These are phyloP conservation scores for Pterocarpus santalinus DNA, from an alignment of 306 rosid genomes.

Conservation along the genomic window DNA sequence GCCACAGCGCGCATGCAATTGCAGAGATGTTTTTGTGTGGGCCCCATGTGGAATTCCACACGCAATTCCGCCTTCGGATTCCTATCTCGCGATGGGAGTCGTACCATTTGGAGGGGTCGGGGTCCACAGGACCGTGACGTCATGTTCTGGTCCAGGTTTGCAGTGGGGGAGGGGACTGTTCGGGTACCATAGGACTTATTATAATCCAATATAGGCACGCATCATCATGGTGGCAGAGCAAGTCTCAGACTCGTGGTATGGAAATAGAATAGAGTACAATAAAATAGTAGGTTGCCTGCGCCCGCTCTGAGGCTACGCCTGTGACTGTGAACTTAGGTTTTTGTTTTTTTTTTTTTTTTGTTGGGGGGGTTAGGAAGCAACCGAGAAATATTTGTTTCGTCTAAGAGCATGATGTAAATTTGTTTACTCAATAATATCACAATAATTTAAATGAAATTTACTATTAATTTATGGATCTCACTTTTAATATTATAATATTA, in stretches of 20 bases:
- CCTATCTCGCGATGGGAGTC: not conserved
- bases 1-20: not conserved
- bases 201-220: no score
- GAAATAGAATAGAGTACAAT: not conserved
- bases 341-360: not conserved
- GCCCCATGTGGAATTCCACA: constrained; percentile 9
- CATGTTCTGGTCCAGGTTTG: not conserved
- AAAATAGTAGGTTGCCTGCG: not conserved
- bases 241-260: no score
- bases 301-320: not conserved
- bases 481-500: no score
- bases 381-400: not conserved
- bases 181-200: no score
- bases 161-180: no score
- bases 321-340: not conserved
- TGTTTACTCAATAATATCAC: no score
- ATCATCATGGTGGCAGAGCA: no score
- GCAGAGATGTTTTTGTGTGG: not conserved
- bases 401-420: no score
- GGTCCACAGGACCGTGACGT: not conserved
- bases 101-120: constrained; percentile 5
- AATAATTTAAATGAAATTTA: no score
- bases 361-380: not conserved
- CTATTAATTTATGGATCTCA: no score
- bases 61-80: constrained; percentile 11